Evolutionary conservation across 164 flowering plant genomes (phyloP).

Genomic region (Magnolia kwangsiensis): DNA sequence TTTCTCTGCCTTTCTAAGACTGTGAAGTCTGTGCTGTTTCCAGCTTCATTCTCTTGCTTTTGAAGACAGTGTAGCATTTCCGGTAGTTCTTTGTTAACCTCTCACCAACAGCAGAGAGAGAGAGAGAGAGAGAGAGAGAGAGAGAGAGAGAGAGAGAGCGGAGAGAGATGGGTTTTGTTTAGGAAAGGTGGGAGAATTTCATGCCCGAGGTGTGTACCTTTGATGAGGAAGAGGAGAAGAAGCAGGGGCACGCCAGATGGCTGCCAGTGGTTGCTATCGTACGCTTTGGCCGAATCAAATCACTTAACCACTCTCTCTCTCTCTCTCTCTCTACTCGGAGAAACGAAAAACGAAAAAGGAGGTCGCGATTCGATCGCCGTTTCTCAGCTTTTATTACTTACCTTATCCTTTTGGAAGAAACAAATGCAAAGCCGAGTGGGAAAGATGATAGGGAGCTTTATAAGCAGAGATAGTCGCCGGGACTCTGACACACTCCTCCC

Average conservation of each 20-base stretch:
- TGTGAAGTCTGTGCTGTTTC: conserved; percentile 33
- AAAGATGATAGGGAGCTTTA: conserved; percentile 8
- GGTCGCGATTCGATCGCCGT: neutral
- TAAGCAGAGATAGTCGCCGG: conserved; percentile 11
- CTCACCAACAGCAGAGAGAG: neutral
- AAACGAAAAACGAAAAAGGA: neutral
- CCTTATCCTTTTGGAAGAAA: neutral
- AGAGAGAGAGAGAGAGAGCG: conserved; percentile 1
- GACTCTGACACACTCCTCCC: too few relatives aligned
- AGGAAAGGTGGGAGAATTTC: neutral
- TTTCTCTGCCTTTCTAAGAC: conserved; percentile 60
- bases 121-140: neutral
- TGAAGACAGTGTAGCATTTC: conserved; percentile 52
- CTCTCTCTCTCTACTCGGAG: neutral
- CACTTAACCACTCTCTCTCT: neutral
- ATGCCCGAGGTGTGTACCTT: neutral
- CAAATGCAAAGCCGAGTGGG: neutral
- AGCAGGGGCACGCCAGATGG: neutral
- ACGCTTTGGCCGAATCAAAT: neutral
- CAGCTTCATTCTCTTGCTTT: conserved; percentile 19
- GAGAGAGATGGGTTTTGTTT: neutral
- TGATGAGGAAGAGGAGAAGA: neutral
- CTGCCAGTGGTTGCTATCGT: conserved; percentile 1
- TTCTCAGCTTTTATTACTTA: neutral
- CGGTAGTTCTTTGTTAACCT: conserved; percentile 35